Percentiles rank a stretch among this genome's conserved stretches.
Conservation (phyloP, 495 filamentous ascomycete genomes). For the Cetradonia linearis region DNA sequence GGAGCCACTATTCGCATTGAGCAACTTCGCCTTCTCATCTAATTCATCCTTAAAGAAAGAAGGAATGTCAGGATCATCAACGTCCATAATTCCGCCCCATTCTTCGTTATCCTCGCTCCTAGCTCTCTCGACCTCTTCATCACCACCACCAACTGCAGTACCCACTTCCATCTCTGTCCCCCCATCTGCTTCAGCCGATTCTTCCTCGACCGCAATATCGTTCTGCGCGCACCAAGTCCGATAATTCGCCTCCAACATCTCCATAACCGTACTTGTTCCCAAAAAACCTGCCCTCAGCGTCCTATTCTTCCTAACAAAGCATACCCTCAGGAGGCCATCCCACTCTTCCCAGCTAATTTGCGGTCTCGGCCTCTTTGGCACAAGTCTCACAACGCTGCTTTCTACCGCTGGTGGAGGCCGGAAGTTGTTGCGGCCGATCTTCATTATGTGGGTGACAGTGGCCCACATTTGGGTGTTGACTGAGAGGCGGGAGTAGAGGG, state of each 20-base stretch:
- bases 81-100: constrained; percentile 43
- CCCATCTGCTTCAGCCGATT: constrained; percentile 35
- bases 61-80: constrained; percentile 51
- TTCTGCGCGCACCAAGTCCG: constrained; percentile 80
- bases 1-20: constrained; percentile 1
- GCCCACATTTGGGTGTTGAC: constrained; percentile 96
- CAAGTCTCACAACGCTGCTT: constrained; percentile 66
- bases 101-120: constrained; percentile 37
- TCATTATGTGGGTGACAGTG: constrained; percentile 76
- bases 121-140: constrained; percentile 38
- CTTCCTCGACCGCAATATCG: constrained; percentile 67
- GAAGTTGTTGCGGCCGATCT: constrained; percentile 91
- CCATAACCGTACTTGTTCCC: constrained; percentile 64
- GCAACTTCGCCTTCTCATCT: constrained; percentile 9
- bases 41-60: constrained; percentile 65
- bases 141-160: constrained; percentile 29
- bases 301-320: constrained; percentile 69
- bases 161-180: constrained; percentile 23
- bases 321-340: constrained; percentile 79
- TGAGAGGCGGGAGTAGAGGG: constrained; percentile 74
- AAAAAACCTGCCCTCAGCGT: constrained; percentile 70
- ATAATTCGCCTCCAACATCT: constrained; percentile 76
- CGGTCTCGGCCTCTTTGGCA: constrained; percentile 71
- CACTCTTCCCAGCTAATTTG: constrained; percentile 88
- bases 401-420: constrained; percentile 88